phyloP scores from a whole-genome alignment of 495 filamentous ascomycete genomes.

The Hypoxylon intermedium region DNA sequence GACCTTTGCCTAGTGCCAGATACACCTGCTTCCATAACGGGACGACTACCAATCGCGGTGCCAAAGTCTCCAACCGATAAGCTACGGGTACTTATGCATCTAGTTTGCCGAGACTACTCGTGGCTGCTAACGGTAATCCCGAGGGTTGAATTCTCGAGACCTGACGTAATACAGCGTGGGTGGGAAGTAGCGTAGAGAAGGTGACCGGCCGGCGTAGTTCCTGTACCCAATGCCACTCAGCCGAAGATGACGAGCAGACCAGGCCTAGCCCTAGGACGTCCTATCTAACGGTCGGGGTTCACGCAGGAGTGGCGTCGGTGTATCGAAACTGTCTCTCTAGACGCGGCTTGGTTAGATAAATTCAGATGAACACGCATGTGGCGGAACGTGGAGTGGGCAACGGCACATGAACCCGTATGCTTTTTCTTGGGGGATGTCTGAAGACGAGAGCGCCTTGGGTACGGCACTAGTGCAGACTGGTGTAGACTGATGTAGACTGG shows the following conservation, averaged over 20 bases:
- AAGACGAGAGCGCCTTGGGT: slow-evolving; percentile 8
- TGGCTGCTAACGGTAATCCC: slow-evolving; percentile 10
- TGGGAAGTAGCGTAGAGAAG: slow-evolving; percentile 7
- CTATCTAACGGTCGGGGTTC: slow-evolving; percentile 13
- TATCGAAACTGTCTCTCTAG: slow-evolving; percentile 33
- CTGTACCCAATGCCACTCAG: slow-evolving; percentile 20
- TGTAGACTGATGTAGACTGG: slow-evolving; percentile 11
- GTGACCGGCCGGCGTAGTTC: slow-evolving; percentile 17
- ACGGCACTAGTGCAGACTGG: too few relatives aligned
- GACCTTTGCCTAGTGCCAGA: slow-evolving; percentile 59
- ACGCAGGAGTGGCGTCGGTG: slow-evolving; percentile 36
- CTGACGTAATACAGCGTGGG: background rate
- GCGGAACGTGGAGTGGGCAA: slow-evolving; percentile 11
- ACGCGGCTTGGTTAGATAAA: slow-evolving; percentile 37
- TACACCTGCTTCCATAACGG: slow-evolving; percentile 62
- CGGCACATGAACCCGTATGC: slow-evolving; percentile 2
- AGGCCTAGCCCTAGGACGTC: slow-evolving; percentile 3
- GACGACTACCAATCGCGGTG: slow-evolving; percentile 43
- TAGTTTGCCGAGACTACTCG: slow-evolving; percentile 32
- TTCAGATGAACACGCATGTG: slow-evolving; percentile 10
- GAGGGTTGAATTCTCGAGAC: slow-evolving; percentile 3
- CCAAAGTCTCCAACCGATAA: slow-evolving; percentile 44
- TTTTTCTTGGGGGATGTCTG: background rate
- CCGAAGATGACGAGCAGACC: slow-evolving; percentile 5
- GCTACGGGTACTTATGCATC: slow-evolving; percentile 42